Base-by-base conservation (phyloP, 2,329 filamentous ascomycete genomes). In the Arthrinium phaeospermum region DNA sequence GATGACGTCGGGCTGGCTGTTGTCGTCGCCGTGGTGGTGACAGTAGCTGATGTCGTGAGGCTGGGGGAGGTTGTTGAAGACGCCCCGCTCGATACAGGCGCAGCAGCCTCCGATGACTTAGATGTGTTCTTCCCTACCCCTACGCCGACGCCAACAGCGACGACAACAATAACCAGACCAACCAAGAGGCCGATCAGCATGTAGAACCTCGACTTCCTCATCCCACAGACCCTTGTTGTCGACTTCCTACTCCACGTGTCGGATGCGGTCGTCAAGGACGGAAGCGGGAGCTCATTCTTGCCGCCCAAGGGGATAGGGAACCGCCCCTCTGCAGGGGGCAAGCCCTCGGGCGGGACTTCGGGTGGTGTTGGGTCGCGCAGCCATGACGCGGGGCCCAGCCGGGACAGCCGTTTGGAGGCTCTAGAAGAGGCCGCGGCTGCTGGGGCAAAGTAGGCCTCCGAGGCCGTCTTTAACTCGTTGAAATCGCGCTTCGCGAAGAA, bases 61-160 rank as follows among this genome's bases (percentile, higher is more conserved):
- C 19, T 27, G 30, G 68, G 19, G 19, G 47, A 45, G n/a, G 22
- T 30, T 14, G 22, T 30, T 14, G 67, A 68, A 30, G 67, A 68
- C 14, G 41, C 14, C 41, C 24, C 67, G 41, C 44, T 68, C 8
- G 67, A 30, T 13, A 68, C 41, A 2, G 67, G 14, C 53, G 77
- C 75, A 16, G 71, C 67, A 14, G 67, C 69, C 44, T 69, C 75
- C 19, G 64, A 68, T n/a, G 70, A 57, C 16, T 6, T 22, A 27
- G 45, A 61, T 27, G 73, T 27, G 14, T 71, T n/a, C 68, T 27
- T 72, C 2, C 72, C 71, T 27, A 68, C 45, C 57, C 73, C 82
- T 6, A 85, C 79, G 4, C 85, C 81, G 10, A 85, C 80, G 1
- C 81, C 84, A 6, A 84, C 76, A 4, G 75, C 80, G 19, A 82